Evolutionary conservation across 768 basidiomycete genomes (phyloP).

Genomic region (Hygrocybe coccinea): DNA sequence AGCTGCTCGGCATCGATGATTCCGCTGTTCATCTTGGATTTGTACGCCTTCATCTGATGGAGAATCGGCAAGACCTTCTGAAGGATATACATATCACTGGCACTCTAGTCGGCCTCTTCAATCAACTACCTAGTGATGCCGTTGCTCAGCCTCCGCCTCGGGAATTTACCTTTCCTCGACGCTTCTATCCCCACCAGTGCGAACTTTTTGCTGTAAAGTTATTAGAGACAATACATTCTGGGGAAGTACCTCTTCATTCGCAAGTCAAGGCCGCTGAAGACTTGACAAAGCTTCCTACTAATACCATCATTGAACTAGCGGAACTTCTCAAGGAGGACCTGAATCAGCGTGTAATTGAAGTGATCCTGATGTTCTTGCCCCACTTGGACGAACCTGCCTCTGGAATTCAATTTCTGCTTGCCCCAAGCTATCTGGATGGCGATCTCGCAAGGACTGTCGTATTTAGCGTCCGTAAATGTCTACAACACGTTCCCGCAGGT

Average conservation of each 20-base stretch:
- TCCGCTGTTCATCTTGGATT: constrained; percentile 13
- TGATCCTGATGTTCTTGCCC: constrained; percentile 20
- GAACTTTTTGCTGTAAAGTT: constrained; percentile 14
- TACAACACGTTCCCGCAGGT: constrained; percentile 14
- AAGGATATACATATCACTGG: constrained; percentile 13
- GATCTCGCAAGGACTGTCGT: constrained; percentile 16
- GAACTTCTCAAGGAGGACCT: constrained; percentile 13
- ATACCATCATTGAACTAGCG: constrained; percentile 17
- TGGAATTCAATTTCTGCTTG: constrained; percentile 16
- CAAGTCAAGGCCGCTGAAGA: constrained; percentile 14
- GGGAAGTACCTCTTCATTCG: constrained; percentile 12
- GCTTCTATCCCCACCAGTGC: constrained; percentile 17
- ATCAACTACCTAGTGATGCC: constrained; percentile 9
- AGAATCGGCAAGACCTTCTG: constrained; percentile 16
- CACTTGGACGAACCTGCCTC: constrained; percentile 18
- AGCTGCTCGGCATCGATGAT: constrained; percentile 12
- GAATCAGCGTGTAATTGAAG: constrained; percentile 16
- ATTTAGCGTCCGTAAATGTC: constrained; percentile 11
- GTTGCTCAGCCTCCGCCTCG: constrained; percentile 11
- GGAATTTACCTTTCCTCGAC: constrained; percentile 7
- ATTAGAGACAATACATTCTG: constrained; percentile 12
- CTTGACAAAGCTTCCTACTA: constrained; percentile 17
- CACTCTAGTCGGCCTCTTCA: constrained; percentile 14
- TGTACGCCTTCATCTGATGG: constrained; percentile 13
- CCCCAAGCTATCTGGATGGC: constrained; percentile 15